Evolutionary conservation across 2,329 filamentous ascomycete species (phyloP).

Genomic region (Rutstroemia sp.): DNA sequence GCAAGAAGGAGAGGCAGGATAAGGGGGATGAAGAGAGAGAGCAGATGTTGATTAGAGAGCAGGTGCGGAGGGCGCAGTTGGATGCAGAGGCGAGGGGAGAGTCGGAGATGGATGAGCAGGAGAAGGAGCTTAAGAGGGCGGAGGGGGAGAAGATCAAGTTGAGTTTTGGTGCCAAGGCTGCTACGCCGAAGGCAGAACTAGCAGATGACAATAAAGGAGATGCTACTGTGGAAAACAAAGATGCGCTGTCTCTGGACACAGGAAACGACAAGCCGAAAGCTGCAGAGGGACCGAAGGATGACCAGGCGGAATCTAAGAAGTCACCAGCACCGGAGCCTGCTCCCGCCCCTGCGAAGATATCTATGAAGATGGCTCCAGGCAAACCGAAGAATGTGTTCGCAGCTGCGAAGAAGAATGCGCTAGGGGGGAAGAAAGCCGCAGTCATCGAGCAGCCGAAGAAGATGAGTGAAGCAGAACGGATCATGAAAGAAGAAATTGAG

Average conservation of each 20-base stretch:
- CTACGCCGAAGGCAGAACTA: slow-evolving; percentile 15
- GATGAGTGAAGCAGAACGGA: slow-evolving; percentile 81
- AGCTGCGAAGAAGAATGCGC: slow-evolving; percentile 59
- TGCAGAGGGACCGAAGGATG: background rate
- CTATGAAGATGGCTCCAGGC: slow-evolving; percentile 59
- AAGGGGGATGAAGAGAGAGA: slow-evolving; percentile 88
- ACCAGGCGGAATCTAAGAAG: background rate
- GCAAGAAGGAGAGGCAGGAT: slow-evolving; percentile 78
- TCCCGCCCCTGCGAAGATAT: slow-evolving; percentile 37
- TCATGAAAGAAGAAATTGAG: slow-evolving; percentile 81
- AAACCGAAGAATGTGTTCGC: slow-evolving; percentile 74
- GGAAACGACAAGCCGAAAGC: background rate
- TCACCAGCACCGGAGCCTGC: background rate
- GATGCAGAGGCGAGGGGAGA: slow-evolving; percentile 42
- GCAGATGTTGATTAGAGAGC: slow-evolving; percentile 72
- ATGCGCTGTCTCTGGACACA: background rate
- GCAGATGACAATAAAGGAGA: background rate
- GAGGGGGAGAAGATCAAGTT: slow-evolving; percentile 73
- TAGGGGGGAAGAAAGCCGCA: slow-evolving; percentile 55
- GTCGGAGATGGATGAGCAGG: slow-evolving; percentile 36
- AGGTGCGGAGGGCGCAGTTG: slow-evolving; percentile 69
- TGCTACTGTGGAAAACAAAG: background rate
- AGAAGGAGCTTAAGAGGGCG: slow-evolving; percentile 47
- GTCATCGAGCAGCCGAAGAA: slow-evolving; percentile 62
- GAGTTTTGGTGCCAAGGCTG: slow-evolving; percentile 46